These are phyloP conservation scores for Zymoseptoria ardabiliae DNA, from an alignment of 2,329 filamentous ascomycete genomes.

Conservation along the genomic window DNA sequence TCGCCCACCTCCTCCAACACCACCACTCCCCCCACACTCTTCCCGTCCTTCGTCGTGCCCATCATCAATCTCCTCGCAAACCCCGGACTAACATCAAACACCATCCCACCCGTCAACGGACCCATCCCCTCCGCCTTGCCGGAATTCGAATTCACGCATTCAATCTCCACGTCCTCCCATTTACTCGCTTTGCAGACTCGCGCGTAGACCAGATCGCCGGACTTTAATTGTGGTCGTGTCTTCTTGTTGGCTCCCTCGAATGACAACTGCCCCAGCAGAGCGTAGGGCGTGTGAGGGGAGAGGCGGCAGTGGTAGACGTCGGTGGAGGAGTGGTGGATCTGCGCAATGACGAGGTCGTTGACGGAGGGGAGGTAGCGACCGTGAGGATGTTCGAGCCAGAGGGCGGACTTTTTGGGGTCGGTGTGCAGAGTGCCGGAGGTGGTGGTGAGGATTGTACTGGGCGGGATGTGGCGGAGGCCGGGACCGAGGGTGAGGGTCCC, in stretches of 20 bases:
- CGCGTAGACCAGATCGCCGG: conserved; percentile 80
- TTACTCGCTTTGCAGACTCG: conserved; percentile 70
- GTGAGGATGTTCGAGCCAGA: conserved; percentile 64
- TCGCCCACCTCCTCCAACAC: conserved; percentile 75
- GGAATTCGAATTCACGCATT: conserved; percentile 78
- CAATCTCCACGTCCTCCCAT: conserved; percentile 82
- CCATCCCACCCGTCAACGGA: conserved; percentile 74
- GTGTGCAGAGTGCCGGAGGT: conserved; percentile 60
- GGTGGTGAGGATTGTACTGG: conserved; percentile 63
- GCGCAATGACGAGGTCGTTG: conserved; percentile 85
- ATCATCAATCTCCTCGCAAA: conserved; percentile 73
- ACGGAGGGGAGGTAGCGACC: conserved; percentile 71
- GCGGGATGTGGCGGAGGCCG: conserved; percentile 73
- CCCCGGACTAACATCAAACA: conserved; percentile 70
- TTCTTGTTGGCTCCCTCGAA: conserved; percentile 93
- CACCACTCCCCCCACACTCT: conserved; percentile 51
- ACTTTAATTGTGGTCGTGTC: conserved; percentile 68
- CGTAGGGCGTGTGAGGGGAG: conserved; percentile 54
- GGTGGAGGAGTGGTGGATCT: conserved; percentile 64
- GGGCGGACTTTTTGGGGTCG: conserved; percentile 65
- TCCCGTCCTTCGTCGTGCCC: conserved; percentile 45
- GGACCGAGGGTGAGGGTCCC: conserved; percentile 70
- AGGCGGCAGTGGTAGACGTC: conserved; percentile 78
- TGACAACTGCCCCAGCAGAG: conserved; percentile 75
- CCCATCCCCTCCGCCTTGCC: conserved; percentile 86